Base-by-base conservation (phyloP, 2,329 filamentous ascomycete genomes). In the Neofusicoccum laricinum region DNA sequence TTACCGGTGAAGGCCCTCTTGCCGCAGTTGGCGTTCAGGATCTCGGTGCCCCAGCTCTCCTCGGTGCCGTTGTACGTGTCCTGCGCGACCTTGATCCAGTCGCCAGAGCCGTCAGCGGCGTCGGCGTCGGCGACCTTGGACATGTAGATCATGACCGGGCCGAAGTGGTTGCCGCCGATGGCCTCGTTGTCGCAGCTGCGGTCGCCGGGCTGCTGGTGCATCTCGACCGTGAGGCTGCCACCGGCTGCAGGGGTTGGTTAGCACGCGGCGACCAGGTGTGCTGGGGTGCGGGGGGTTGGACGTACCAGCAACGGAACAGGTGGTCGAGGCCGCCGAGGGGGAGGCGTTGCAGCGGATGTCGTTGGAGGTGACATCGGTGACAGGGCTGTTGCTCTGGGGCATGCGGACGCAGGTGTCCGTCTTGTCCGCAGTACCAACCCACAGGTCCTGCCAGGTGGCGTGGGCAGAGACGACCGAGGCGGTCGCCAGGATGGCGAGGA, bases 71-170 rank as follows among this genome's bases (percentile, higher is more conserved):
- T 71, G 51, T 68, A 77, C 51, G 76, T 78, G 48, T 78, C 75
- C 67, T 81, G 73, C 45, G 77, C 77, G 59, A 81, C 68, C 73
- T 79, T 82, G 68, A 83, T 77, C 82, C 82, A 86, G 73, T 84
- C 83, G 66, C 79, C 82, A 63, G 89, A 84, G 68, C 89, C 88
- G 76, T 92, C 89, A 0, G 74, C 73, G 7, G 71, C 73, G 59
- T 68, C 75, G 4, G 75, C 75, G 64, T 76, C 74, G 1, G 66
- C 59, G 11, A 77, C 75, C 66, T 77, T 77, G 55, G 73, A 74
- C 75, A 77, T 77, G 70, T 64, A 64, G 69, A 86, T 81, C 68
- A 83, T 79, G 69, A 85, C 73, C 41, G 75, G 75, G 30, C 75
- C 75, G 67, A 75, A 76, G 69, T 77, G 75, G 67, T 73, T 74